Evolutionary conservation across 305 asterid species (phyloP).

Genomic region (Solanum aculeatissimum): DNA sequence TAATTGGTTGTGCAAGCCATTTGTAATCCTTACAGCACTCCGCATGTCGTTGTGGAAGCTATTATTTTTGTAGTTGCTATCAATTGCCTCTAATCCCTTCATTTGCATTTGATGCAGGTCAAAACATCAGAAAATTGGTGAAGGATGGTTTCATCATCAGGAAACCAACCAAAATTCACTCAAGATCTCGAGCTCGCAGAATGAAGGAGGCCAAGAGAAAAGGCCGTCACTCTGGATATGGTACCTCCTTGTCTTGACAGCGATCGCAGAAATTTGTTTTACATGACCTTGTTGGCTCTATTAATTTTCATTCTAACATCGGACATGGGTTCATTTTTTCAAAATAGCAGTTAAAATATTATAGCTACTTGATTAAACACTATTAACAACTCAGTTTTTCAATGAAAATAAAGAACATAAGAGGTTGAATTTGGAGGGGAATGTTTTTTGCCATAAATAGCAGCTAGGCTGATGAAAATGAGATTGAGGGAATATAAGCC

Average conservation of each 20-base stretch:
- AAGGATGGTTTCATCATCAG: constrained; percentile 51
- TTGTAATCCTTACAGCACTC: not conserved
- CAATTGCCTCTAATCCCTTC: not conserved
- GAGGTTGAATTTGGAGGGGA: not conserved
- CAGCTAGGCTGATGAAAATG: not conserved
- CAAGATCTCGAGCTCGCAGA: constrained; percentile 50
- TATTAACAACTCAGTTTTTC: not conserved
- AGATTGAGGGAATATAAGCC: not conserved
- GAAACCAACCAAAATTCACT: constrained; percentile 61
- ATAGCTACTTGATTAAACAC: not conserved
- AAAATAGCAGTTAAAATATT: not conserved
- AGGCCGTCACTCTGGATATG: constrained; percentile 65
- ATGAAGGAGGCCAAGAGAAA: constrained; percentile 57
- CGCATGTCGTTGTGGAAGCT: not conserved
- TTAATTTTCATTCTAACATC: not conserved
- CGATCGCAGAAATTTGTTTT: not conserved
- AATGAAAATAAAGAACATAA: not conserved
- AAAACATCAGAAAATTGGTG: constrained; percentile 44
- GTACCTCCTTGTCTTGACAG: constrained; percentile 7
- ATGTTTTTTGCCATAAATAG: not conserved
- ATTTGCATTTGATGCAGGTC: constrained; percentile 17
- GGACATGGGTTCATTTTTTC: no score
- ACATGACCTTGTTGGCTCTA: not conserved
- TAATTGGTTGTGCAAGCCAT: not conserved
- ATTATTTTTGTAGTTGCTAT: not conserved